Base-by-base conservation (phyloP, 2,329 filamentous ascomycete genomes). In the Cryphonectria carpinicola region DNA sequence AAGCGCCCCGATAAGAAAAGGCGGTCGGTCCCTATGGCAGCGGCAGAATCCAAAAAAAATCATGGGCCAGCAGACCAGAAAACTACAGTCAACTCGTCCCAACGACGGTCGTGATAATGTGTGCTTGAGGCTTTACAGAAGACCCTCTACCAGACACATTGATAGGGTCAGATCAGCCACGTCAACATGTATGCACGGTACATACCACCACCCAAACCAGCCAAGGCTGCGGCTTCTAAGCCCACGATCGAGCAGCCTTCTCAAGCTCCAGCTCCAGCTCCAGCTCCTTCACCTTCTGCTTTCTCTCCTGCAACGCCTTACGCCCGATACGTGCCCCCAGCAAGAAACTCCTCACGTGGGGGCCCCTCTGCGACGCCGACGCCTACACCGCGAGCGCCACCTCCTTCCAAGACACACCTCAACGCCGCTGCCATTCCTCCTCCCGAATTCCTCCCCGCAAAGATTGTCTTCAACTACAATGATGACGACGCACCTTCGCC, bases 111-210 rank as follows among this genome's bases (percentile, higher is more conserved):
- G 8, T 32, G 13, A 35, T 8, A 13, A 58, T 17, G 14, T 7
- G 13, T 58, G 2, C 32, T 32, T 39, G 22, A n/a, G 28, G 4
- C n/a, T 17, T 1, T 8, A 11, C 11, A 10, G 22, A 67, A 32
- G 35, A n/a, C 8, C 32, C 19, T 37, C 49, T n/a, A 6, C 17
- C 17, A 52, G 22, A 37, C n/a, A 10, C 6, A 35, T 22, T 37
- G 19, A 1, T 6, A 25, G 10, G 8, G 13, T 4, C 37, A n/a
- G 35, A 25, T 22, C n/a, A 32, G 11, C 10, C 19, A 2, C 14
- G 1, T 46, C 65, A 74, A 17, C 0, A 76, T 78, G 76, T 82
- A 82, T 72, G 78, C 78, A 22, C 77, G 81, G 74, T 82, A 81
- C 68, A 76, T 82, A 0, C 79, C 79, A 32, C 79, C 80, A 8